These are phyloP conservation scores for Mortierella sp. DNA, from an alignment of 371 early-diverging fungal genomes.

Conservation along the genomic window DNA sequence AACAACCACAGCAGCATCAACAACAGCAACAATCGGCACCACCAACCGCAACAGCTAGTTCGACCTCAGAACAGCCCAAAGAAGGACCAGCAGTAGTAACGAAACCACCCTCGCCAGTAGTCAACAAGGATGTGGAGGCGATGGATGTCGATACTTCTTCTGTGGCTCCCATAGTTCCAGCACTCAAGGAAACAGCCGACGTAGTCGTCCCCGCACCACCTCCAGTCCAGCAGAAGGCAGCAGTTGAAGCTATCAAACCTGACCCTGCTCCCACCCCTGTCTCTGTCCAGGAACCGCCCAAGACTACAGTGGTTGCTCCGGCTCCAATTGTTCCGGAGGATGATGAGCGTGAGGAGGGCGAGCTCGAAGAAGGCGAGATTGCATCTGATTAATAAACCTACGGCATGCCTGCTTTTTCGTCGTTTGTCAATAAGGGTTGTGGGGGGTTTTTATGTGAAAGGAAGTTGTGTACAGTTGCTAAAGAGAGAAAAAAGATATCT, in stretches of 20 bases:
- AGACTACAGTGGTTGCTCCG: not conserved
- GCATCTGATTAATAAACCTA: constrained; percentile 28
- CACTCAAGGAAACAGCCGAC: not conserved
- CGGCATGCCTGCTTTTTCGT: not conserved
- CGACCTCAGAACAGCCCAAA: not conserved
- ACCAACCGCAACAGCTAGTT: not conserved
- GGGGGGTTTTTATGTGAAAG: not conserved
- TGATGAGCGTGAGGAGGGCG: constrained; percentile 45
- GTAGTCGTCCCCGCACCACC: not conserved
- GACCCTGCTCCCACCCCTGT: not conserved
- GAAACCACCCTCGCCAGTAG: not conserved
- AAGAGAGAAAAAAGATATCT: not conserved
- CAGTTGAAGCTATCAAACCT: not conserved
- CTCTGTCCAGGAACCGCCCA: not conserved
- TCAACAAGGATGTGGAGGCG: not conserved
- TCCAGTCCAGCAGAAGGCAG: not conserved
- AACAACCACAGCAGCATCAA: not conserved
- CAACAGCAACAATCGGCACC: not conserved
- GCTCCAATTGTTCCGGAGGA: not conserved
- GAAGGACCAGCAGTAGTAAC: not conserved
- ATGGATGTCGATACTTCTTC: constrained; percentile 12
- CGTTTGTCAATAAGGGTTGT: not conserved
- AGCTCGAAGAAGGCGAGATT: constrained; percentile 53
- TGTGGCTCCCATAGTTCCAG: not conserved
- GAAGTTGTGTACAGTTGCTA: too few relatives aligned